A percentile compares a stretch with the other conserved stretches of the same genome.
Evolutionary conservation across 139 green algal genomes (phyloP).

Genomic region (Prasinococcaceae sp.): DNA sequence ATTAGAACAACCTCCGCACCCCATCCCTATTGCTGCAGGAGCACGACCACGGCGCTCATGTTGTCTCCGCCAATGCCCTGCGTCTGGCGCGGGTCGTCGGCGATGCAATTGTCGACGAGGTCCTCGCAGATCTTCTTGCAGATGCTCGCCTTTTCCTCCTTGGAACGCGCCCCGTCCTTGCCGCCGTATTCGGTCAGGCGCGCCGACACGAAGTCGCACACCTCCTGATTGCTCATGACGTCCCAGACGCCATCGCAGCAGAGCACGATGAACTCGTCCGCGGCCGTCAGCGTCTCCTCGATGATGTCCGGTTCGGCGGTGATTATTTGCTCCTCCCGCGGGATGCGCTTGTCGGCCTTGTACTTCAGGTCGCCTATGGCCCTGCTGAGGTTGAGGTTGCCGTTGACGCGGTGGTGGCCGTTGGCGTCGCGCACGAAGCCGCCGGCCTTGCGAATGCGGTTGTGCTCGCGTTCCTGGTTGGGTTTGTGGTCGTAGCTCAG

Average conservation of each 20-base stretch:
- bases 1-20: too few relatives aligned
- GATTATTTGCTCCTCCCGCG: slow-evolving; percentile 36
- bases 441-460: slow-evolving; percentile 66
- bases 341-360: slow-evolving; percentile 57
- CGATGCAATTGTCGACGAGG: slow-evolving; percentile 73
- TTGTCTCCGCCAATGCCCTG: slow-evolving; percentile 84
- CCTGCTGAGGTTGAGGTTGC: slow-evolving; percentile 84
- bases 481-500: slow-evolving; percentile 21
- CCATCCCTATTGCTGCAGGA: slow-evolving; percentile 13
- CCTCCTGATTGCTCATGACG: slow-evolving; percentile 59
- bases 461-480: slow-evolving; percentile 43
- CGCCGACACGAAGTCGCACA: slow-evolving; percentile 60
- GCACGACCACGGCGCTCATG: slow-evolving; percentile 44
- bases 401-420: slow-evolving; percentile 61
- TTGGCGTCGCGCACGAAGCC: slow-evolving; percentile 35
- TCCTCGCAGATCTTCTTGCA: slow-evolving; percentile 35
- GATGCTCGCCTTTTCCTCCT: neutral
- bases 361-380: slow-evolving; percentile 93
- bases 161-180: neutral
- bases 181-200: slow-evolving; percentile 31
- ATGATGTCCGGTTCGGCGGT: slow-evolving; percentile 62
- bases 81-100: slow-evolving; percentile 39
- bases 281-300: slow-evolving; percentile 15
- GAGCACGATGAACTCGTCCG: slow-evolving; percentile 69
- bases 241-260: slow-evolving; percentile 77